These are phyloP conservation scores for Boletus reticulatus DNA, from an alignment of 768 basidiomycete species.

Conservation along the genomic window DNA sequence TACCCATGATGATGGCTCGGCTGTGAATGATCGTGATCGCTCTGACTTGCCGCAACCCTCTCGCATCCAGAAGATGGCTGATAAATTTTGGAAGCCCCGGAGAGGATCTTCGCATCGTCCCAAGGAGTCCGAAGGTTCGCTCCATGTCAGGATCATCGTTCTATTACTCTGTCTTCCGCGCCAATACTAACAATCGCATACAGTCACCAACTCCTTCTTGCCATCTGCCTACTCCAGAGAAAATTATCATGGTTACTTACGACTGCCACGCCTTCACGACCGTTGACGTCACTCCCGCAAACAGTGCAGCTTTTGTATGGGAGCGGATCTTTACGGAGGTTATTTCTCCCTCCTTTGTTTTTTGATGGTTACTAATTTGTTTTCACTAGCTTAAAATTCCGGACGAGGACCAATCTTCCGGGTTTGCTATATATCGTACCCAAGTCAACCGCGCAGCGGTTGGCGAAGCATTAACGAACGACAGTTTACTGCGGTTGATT, in stretches of 20 bases:
- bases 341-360: constrained; percentile 15
- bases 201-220: constrained; percentile 32
- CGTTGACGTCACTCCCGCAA: constrained; percentile 69
- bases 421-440: constrained; percentile 81
- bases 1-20: constrained; percentile 36
- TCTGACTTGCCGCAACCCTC: constrained; percentile 27
- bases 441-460: constrained; percentile 79
- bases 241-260: constrained; percentile 63
- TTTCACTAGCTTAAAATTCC: constrained; percentile 64
- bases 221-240: constrained; percentile 30
- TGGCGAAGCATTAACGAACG: constrained; percentile 69
- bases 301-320: constrained; percentile 65
- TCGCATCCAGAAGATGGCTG: constrained; percentile 34
- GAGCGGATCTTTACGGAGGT: constrained; percentile 84
- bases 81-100: constrained; percentile 25
- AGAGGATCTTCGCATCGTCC: constrained; percentile 30
- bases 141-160: constrained; percentile 14
- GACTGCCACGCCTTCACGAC: constrained; percentile 75
- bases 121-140: constrained; percentile 28
- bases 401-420: constrained; percentile 73
- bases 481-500: constrained; percentile 71
- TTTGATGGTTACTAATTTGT: constrained; percentile 1
- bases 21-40: constrained; percentile 33
- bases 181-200: constrained; percentile 12
- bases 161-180: constrained; percentile 1